Conservation (phyloP, 2,329 filamentous ascomycete species). For the Dendryphion nanum region DNA sequence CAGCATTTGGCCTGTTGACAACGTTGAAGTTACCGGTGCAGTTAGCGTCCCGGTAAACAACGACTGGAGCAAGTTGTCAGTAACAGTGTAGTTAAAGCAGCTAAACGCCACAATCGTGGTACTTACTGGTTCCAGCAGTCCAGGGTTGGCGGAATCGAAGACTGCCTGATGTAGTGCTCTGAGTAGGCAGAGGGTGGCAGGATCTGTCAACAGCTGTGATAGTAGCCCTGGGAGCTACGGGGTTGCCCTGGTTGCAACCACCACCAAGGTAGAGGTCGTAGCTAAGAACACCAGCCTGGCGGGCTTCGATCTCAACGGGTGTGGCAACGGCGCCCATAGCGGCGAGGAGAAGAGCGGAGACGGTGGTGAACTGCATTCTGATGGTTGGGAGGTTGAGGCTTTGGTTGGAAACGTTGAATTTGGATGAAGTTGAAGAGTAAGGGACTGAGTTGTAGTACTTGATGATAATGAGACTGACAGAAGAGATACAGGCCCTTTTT, state of each 20-base stretch:
- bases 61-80: too few relatives aligned
- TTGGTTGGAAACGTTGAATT: background rate
- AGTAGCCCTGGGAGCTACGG: too few relatives aligned
- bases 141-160: background rate
- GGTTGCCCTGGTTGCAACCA: slow-evolving; percentile 6
- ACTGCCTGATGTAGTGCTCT: slow-evolving; percentile 3
- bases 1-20: too few relatives aligned
- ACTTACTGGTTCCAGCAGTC: slow-evolving; percentile 5
- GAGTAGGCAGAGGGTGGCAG: too few relatives aligned
- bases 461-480: too few relatives aligned
- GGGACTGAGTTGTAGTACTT: background rate
- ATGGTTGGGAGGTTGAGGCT: background rate
- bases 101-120: slow-evolving; percentile 3
- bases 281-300: slow-evolving; percentile 4
- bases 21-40: too few relatives aligned
- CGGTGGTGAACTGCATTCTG: slow-evolving; percentile 9
- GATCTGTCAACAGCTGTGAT: too few relatives aligned
- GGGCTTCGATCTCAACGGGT: slow-evolving; percentile 4
- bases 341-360: slow-evolving; percentile 3
- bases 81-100: too few relatives aligned
- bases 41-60: too few relatives aligned
- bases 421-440: background rate
- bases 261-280: slow-evolving; percentile 8
- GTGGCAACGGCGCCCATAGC: slow-evolving; percentile 1
- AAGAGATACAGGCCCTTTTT: too few relatives aligned